These are phyloP conservation scores for Eucalyptus rudis DNA, from an alignment of 345 rosid species.

Conservation along the genomic window DNA sequence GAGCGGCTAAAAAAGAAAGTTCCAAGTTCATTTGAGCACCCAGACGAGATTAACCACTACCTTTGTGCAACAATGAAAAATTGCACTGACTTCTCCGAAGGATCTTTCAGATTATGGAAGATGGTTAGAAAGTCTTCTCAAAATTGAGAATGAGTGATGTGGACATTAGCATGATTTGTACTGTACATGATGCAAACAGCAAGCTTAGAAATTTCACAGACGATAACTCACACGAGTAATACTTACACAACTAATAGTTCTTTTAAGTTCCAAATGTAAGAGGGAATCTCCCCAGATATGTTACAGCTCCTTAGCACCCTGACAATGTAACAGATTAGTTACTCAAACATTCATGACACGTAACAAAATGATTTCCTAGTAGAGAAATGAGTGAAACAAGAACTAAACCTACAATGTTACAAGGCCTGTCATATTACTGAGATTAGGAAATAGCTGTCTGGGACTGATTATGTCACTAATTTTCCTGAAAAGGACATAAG, in stretches of 20 bases:
- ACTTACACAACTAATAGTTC: slow-evolving; percentile 7
- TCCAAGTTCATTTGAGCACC: background rate
- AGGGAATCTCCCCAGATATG: slow-evolving; percentile 21
- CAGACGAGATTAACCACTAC: background rate
- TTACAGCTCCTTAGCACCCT: slow-evolving; percentile 35
- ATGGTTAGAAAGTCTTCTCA: background rate
- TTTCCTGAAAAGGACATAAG: slow-evolving; percentile 14
- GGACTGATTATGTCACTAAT: slow-evolving; percentile 26
- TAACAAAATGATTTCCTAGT: background rate
- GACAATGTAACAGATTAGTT: background rate
- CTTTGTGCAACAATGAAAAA: background rate
- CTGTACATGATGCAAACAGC: background rate
- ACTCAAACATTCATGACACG: background rate
- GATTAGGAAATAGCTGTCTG: slow-evolving; percentile 16
- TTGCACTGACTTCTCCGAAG: background rate
- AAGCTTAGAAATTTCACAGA: background rate
- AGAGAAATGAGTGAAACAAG: background rate
- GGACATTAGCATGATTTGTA: background rate
- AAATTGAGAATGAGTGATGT: background rate
- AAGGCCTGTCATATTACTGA: slow-evolving; percentile 10
- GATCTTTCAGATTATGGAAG: background rate
- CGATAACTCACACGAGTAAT: background rate
- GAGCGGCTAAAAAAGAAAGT: background rate
- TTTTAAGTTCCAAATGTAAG: slow-evolving; percentile 1
- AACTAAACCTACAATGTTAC: slow-evolving; percentile 13